phyloP scores from a whole-genome alignment of 1,139 yeast genomes.

The Scheffersomyces titani region DNA sequence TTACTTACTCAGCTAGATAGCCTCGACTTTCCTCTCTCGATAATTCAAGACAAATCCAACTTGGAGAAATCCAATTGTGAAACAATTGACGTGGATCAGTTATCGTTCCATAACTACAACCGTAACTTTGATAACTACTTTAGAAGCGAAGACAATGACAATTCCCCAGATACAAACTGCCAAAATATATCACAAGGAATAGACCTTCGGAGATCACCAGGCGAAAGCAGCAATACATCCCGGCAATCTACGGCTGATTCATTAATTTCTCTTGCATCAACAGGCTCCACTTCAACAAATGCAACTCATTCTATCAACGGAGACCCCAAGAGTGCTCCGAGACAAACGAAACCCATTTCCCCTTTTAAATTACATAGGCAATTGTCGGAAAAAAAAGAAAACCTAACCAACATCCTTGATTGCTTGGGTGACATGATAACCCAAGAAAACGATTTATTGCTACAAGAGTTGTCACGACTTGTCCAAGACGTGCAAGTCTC shows the following conservation, averaged over 20 bases:
- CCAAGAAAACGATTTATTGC: slow-evolving; percentile 10
- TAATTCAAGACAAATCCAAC: background rate
- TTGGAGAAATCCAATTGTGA: background rate
- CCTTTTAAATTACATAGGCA: slow-evolving; percentile 10
- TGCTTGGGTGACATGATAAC: slow-evolving; percentile 11
- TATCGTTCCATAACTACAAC: background rate
- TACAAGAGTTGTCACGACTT: slow-evolving; percentile 5
- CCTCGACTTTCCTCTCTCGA: background rate
- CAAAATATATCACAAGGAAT: background rate
- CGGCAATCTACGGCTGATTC: background rate
- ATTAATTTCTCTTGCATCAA: background rate
- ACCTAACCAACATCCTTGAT: slow-evolving; percentile 14
- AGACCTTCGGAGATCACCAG: background rate
- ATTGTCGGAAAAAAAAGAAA: slow-evolving; percentile 9
- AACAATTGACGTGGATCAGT: background rate
- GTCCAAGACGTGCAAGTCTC: slow-evolving; percentile 11
- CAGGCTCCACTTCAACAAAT: background rate
- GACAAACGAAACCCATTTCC: slow-evolving; percentile 7
- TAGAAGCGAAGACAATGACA: background rate
- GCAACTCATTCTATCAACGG: background rate
- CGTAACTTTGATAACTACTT: background rate
- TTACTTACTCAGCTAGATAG: background rate
- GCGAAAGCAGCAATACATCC: background rate
- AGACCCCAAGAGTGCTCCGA: background rate
- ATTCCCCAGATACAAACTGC: background rate